phyloP scores from a whole-genome alignment of 805 yeast species.

The Grigorovia yakushimaensis region DNA sequence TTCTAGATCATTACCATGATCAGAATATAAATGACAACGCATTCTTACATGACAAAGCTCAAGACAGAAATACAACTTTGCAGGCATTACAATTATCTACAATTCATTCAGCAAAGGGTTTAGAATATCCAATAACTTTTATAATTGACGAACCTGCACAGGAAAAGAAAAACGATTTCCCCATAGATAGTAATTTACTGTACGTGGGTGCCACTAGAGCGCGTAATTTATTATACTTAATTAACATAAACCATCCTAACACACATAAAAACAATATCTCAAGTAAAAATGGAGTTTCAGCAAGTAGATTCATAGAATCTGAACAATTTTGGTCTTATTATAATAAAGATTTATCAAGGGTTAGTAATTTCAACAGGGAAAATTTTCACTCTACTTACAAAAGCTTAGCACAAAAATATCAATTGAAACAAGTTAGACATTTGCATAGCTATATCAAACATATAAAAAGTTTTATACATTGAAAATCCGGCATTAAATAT shows the following conservation, averaged over 20 bases:
- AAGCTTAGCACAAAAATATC: background rate
- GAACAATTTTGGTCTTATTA: slow-evolving; percentile 25
- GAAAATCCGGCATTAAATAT: background rate
- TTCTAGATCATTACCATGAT: slow-evolving; percentile 15
- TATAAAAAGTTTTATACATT: background rate
- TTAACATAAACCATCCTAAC: slow-evolving; percentile 11
- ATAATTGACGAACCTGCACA: slow-evolving; percentile 21
- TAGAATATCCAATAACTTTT: slow-evolving; percentile 64
- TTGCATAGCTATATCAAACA: background rate
- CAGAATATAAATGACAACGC: background rate
- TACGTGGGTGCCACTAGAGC: slow-evolving; percentile 68
- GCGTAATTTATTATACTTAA: slow-evolving; percentile 27
- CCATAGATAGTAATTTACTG: slow-evolving; percentile 34
- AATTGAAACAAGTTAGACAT: background rate
- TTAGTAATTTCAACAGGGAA: background rate
- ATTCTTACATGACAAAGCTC: background rate
- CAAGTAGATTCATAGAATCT: background rate
- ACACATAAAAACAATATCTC: background rate
- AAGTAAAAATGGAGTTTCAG: too few relatives aligned
- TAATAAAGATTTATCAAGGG: slow-evolving; percentile 10
- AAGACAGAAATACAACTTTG: slow-evolving; percentile 26
- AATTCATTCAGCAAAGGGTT: slow-evolving; percentile 64
- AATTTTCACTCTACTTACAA: background rate
- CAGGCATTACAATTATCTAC: slow-evolving; percentile 62
- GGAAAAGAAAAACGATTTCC: slow-evolving; percentile 2